phyloP scores from a whole-genome alignment of 192 early-diverging fungal genomes.

The Backusella sp. region DNA sequence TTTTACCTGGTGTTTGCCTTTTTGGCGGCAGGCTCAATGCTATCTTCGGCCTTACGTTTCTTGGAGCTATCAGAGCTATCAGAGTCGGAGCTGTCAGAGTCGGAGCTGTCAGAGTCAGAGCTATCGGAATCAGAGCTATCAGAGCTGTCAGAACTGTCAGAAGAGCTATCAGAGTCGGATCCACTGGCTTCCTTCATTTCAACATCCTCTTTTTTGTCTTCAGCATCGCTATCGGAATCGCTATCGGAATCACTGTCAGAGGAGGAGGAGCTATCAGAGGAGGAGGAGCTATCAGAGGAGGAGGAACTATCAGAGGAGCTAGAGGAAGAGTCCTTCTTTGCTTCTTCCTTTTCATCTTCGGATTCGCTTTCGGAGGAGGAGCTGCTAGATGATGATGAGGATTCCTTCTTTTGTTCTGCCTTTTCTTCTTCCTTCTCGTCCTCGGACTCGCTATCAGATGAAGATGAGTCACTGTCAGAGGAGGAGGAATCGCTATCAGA shows the following conservation, averaged over 20 bases:
- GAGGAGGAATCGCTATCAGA: conserved; percentile 27
- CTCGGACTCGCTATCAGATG: conserved; percentile 19
- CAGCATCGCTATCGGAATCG: conserved; percentile 16
- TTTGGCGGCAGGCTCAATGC: conserved; percentile 9
- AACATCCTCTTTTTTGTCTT: not conserved
- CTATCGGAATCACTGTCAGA: conserved; percentile 27
- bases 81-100: not conserved
- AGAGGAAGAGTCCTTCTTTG: not conserved
- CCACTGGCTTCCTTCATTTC: conserved; percentile 3
- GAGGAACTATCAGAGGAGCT: conserved; percentile 13
- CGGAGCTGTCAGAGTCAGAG: not conserved
- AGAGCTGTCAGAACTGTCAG: not conserved
- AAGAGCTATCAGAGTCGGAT: not conserved
- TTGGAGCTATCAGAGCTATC: conserved; percentile 30
- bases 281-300: conserved; percentile 8
- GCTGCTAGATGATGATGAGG: not conserved
- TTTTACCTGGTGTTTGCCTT: conserved; percentile 18
- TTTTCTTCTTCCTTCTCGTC: not conserved
- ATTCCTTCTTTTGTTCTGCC: not conserved
- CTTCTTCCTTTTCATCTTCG: not conserved
- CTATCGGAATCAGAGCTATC: not conserved
- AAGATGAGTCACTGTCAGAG: conserved; percentile 16
- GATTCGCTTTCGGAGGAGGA: conserved; percentile 18
- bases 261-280: conserved; percentile 14
- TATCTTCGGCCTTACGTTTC: conserved; percentile 45